Evolutionary conservation across 768 basidiomycete species (phyloP), one percentile per base, ranked within the genome.

Genomic region (Tricholoma terreum): DNA sequence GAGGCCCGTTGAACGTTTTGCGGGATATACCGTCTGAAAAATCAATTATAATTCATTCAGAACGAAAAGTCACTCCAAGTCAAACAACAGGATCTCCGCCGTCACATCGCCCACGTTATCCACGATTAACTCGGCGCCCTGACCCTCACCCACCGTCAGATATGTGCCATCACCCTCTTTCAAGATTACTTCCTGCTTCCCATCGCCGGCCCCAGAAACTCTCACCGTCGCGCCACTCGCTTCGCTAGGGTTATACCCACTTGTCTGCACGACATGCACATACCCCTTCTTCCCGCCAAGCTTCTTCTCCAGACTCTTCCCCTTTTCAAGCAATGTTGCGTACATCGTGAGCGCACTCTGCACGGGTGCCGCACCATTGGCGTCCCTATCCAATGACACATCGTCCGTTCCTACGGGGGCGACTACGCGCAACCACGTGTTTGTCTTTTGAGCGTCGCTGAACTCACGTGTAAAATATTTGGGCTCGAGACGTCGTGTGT

Each of bases 81-180:
- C 92, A 63, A 94, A 96, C 14, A 94, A 67, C 51, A 95, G 68
- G 17, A 93, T 77, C 73, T 96, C 94, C 0, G 85, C 89, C 11
- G 78, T 77, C 22, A 68, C 72, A 53, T 83, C 81, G 0, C 92
- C 90, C 4, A 79, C 75, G 62, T 92, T 95, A 69, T 82, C 79
- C 2, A 87, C 75, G 31, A 72, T 65, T 54, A 70, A 57, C 8
- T 77, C 49, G 54, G 69, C 74, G 19, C 81, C 77, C 0, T 73
- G 77, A 0, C 74, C 70, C 1, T 75, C n/a, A 40, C 46, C 81
- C 1, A 81, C 77, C 46, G 72, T 63, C 45, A 96, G 69, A 70
- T 94, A 98, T 11, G 86, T 85, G 0, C 92, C 94, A 65, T 98
- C 95, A 0, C 95, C 95, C 64, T 98, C 95, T 31, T 82, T 81